These are phyloP conservation scores for Erysimum cheiri DNA, from an alignment of 441 rosid species.

Conservation along the genomic window DNA sequence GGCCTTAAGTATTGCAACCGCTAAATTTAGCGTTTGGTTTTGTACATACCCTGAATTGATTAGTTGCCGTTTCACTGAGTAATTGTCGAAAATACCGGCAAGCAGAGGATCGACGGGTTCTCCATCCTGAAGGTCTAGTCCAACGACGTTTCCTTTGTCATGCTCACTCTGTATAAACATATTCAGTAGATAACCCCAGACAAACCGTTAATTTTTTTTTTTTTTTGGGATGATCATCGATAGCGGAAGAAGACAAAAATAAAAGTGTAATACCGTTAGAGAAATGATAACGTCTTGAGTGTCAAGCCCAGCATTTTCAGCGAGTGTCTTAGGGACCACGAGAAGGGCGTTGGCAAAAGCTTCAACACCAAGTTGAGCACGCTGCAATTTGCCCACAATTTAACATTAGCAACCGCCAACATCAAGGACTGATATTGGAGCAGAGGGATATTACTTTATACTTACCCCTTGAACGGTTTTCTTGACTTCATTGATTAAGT, in stretches of 20 bases:
- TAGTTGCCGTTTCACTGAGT: constrained; percentile 91
- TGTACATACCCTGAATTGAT: constrained; percentile 80
- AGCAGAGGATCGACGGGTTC: constrained; percentile 88
- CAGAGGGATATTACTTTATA: constrained; percentile 16
- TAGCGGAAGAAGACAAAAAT: neutral
- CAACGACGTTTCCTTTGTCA: constrained; percentile 86
- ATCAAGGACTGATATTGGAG: constrained; percentile 3
- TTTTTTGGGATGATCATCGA: neutral
- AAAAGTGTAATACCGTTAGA: constrained; percentile 60
- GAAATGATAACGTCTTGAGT: constrained; percentile 91
- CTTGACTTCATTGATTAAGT: constrained; percentile 81
- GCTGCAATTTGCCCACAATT: constrained; percentile 54
- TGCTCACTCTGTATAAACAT: constrained; percentile 78
- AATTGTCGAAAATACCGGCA: constrained; percentile 94
- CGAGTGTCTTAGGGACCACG: constrained; percentile 90
- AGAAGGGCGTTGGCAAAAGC: constrained; percentile 95
- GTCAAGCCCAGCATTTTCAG: constrained; percentile 95
- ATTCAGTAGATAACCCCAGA: neutral
- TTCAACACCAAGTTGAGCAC: constrained; percentile 96
- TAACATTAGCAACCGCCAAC: constrained; percentile 7
- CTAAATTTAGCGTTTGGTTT: constrained; percentile 1
- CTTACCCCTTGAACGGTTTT: constrained; percentile 93
- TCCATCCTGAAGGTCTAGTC: constrained; percentile 79
- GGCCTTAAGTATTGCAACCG: neutral
- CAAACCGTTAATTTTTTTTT: neutral